phyloP scores from a whole-genome alignment of 345 rosid species.

The rapeseed (Brassica napus) region Da-Ae NC_063450.1:53691501-53692000 shows the following conservation, averaged over 20 bases:
- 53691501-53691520: neutral
- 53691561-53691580: neutral
- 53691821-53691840: neutral
- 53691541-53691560: no score
- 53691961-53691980: neutral
- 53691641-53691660: neutral
- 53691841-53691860: slow-evolving; percentile 24
- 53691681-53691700: neutral
- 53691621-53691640: neutral
- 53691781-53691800: neutral
- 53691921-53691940: neutral
- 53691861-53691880: slow-evolving; percentile 6
- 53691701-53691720: neutral
- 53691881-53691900: slow-evolving; percentile 33
- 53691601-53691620: neutral
- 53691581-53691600: neutral
- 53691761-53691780: neutral
- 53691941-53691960: neutral
- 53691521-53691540: no score
- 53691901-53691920: slow-evolving; percentile 16
- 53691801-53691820: no score
- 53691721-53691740: neutral
- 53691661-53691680: neutral
- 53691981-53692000: neutral
- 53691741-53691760: neutral